Base-by-base conservation (phyloP, 1,284 basidiomycete species). In the Serendipita sp. region DNA sequence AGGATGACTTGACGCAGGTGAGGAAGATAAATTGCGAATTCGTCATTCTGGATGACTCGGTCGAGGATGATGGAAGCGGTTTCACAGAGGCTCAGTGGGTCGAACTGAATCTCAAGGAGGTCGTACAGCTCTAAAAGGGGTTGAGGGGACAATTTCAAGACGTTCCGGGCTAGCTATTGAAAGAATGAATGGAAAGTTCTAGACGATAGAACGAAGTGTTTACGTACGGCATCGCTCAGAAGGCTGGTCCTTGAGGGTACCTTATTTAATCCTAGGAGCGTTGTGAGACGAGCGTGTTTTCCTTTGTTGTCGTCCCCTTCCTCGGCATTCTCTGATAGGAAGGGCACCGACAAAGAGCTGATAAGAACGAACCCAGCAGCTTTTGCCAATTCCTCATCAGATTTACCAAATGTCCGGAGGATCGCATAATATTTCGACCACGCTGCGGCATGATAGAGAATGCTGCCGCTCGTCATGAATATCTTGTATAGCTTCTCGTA, bases 401-500 rank as follows among this genome's bases (percentile, higher is more conserved):
- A 69, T 65, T 73, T 68, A 26, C 85, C 82, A 34, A 84, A 85
- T 64, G 77, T 79, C 2, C 81, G 83, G 45, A 85, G 79, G 60
- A 89, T 72, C 34, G 80, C 75, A 66, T 88, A 87, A 74, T 94
- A 97, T 64, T 89, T 81, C 64, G 88, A 86, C 92, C 93, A 98
- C 0, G 96, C 93, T 22, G 95, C 93, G 63, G 96, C 95, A 73
- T 99, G 95, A 77, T 95, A 99, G 44, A 99, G 79, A 13, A 91
- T 85, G 72, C 94, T 95, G 3, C 90, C 91, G 67, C 91, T 94
- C 75, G 91, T 91, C 68, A 92, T 78, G 75, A 99, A 99, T 70
- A 99, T 97, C 70, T 89, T 88, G 53, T 93, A 92, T 66, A 98
- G 84, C 77, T 98, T 98, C 74, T 98, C 94, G 76, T 98, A 99